A percentile compares a stretch with the other conserved stretches of the same genome.
Conservation (phyloP, 2,329 filamentous ascomycete genomes). For the Pseudonectria foliicola region DNA sequence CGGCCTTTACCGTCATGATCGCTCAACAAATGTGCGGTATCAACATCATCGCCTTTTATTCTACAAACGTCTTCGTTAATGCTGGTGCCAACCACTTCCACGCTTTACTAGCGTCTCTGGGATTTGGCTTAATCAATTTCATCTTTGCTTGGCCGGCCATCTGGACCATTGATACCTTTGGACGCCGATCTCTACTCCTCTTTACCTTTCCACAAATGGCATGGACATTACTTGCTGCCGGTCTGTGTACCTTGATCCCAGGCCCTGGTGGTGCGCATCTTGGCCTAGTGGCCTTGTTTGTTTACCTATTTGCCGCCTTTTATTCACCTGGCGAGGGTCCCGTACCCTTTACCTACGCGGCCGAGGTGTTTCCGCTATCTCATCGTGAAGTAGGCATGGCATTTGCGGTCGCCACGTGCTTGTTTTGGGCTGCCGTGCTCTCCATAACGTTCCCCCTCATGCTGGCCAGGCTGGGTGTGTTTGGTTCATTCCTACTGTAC, state of each 20-base stretch:
- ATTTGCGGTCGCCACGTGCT: constrained; percentile 59
- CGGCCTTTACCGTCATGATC: constrained; percentile 75
- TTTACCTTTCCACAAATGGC: constrained; percentile 38
- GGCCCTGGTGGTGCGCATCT: constrained; percentile 25
- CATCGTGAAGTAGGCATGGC: constrained; percentile 68
- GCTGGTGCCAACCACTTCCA: constrained; percentile 48
- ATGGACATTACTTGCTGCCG: constrained; percentile 31
- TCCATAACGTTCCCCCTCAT: constrained; percentile 58
- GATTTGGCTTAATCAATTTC: constrained; percentile 53
- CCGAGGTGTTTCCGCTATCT: constrained; percentile 63
- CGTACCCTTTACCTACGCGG: constrained; percentile 61
- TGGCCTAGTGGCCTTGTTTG: constrained; percentile 47
- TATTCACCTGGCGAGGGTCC: constrained; percentile 53
- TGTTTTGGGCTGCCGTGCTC: constrained; percentile 53
- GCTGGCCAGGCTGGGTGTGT: constrained; percentile 35
- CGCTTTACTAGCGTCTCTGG: constrained; percentile 52
- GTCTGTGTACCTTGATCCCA: constrained; percentile 47
- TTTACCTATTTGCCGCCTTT: constrained; percentile 48
- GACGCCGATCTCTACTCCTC: constrained; percentile 42
- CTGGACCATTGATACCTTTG: constrained; percentile 53
- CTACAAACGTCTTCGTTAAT: constrained; percentile 52
- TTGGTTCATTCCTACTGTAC: constrained; percentile 49
- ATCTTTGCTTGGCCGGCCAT: constrained; percentile 52
- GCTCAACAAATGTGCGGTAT: constrained; percentile 65
- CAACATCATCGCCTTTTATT: constrained; percentile 74